Base-by-base conservation (phyloP, 2,329 filamentous ascomycete genomes). In the Aspergillus hortae region DNA sequence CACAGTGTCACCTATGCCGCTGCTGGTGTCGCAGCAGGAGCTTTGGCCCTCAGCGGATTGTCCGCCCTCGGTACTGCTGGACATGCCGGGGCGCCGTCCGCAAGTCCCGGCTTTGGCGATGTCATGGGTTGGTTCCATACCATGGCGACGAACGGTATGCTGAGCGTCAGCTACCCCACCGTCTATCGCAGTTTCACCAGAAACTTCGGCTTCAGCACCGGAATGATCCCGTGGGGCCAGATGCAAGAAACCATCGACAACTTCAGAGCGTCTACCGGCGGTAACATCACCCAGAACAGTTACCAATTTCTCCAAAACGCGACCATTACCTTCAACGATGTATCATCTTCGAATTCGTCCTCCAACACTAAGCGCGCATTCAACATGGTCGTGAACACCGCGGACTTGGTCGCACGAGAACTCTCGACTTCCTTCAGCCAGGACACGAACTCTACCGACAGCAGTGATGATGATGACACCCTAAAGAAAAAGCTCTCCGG, bases 121-220 rank as follows among this genome's bases (percentile, higher is more conserved):
- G 85, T 95, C 44, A 81, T 96, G 60, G 85, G 87, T 56, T 95
- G 89, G 83, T 96, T 97, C 71, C 92, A 97, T 73, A 87, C 88
- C 46, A 88, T 97, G 79, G 91, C 94, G 25, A 88, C 94, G 77
- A 96, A 94, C 71, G 92, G 94, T 59, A 97, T 97, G 94, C 80
- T 96, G 69, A 95, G 89, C 54, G 92, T 95, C 62, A 83, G 86
- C 62, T 91, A 96, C 61, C 94, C 94, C 4, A 78, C 84, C 33
- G 85, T 97, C 35, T 97, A 97, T 75, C 84, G 86, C 61, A 92
- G 86, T 69, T 99, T 96, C 73, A 78, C 88, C 56, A 89, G 89
- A 75, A 97, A 97, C 75, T 97, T 99, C 70, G 92, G 80, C 44
- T 97, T 96, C 77, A 92, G 90, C 58, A 88, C 87, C 25, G 91